Conservation (phyloP, 257 asterid species). For the Haberlea rhodopensis region DNA sequence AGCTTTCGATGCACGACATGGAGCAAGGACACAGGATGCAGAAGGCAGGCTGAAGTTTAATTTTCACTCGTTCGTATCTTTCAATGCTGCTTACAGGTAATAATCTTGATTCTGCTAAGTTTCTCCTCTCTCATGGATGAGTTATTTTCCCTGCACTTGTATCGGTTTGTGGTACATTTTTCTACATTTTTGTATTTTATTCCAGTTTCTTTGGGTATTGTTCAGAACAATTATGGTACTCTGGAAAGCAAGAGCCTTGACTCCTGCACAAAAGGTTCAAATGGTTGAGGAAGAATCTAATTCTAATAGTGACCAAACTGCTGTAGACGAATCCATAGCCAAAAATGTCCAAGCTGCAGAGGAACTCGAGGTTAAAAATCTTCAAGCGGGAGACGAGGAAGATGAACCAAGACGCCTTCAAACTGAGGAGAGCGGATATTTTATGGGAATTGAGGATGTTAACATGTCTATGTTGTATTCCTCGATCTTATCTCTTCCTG, state of each 20-base stretch:
- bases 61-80: conserved; percentile 93
- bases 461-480: conserved; percentile 69
- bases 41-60: conserved; percentile 91
- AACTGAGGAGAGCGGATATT: conserved; percentile 68
- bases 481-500: conserved; percentile 78
- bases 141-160: background rate
- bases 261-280: conserved; percentile 92
- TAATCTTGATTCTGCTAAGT: background rate
- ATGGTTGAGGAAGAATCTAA: conserved; percentile 77
- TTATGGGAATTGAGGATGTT: conserved; percentile 67
- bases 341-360: conserved; percentile 48
- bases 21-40: conserved; percentile 83
- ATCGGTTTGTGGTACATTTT: background rate
- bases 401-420: conserved; percentile 60
- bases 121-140: background rate
- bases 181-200: background rate
- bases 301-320: conserved; percentile 49
- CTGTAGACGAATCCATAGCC: conserved; percentile 65
- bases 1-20: conserved; percentile 91
- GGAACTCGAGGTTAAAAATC: conserved; percentile 46
- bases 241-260: conserved; percentile 91
- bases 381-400: conserved; percentile 58
- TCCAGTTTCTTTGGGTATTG: conserved; percentile 16
- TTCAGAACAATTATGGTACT: conserved; percentile 89
- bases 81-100: conserved; percentile 84